phyloP scores from a whole-genome alignment of 176 grass and related monocot species.

The Lolium multiflorum region DNA sequence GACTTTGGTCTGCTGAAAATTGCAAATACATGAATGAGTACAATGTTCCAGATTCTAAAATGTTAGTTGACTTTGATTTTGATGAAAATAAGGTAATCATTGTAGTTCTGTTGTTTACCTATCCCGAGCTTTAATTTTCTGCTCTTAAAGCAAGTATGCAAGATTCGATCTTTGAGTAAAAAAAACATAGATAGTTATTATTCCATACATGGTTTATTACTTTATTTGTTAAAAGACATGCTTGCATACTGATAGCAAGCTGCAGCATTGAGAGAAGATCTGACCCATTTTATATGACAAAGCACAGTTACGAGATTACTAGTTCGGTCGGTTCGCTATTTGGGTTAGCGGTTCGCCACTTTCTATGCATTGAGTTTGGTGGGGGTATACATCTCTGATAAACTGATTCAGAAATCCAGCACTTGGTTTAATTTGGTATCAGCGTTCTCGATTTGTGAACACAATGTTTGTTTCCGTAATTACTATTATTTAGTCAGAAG shows the following conservation, averaged over 20 bases:
- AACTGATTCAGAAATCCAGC: not conserved
- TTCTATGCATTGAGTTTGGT: not conserved
- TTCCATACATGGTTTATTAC: not conserved
- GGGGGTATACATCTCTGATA: not conserved
- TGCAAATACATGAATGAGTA: conserved; percentile 83
- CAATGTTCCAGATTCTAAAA: conserved; percentile 57
- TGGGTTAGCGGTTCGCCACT: not conserved
- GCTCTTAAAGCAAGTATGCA: conserved; percentile 28
- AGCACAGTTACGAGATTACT: not conserved
- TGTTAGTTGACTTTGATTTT: conserved; percentile 85
- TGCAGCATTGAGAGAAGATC: not conserved
- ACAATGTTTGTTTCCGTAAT: not conserved
- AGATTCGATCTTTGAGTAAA: not conserved
- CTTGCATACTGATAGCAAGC: not conserved
- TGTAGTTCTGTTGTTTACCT: conserved; percentile 7
- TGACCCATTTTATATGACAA: not conserved
- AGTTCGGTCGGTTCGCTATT: not conserved
- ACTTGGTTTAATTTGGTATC: not conserved
- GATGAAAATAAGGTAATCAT: conserved; percentile 94
- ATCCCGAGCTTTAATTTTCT: conserved; percentile 5
- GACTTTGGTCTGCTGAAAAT: conserved; percentile 90
- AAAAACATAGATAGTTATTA: not conserved
- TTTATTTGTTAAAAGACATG: not conserved
- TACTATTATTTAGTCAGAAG: not conserved
- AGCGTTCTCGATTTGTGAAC: not conserved